Conservation (phyloP, 352 stramenopile species). For the Thalassiosira mediterranea region DNA sequence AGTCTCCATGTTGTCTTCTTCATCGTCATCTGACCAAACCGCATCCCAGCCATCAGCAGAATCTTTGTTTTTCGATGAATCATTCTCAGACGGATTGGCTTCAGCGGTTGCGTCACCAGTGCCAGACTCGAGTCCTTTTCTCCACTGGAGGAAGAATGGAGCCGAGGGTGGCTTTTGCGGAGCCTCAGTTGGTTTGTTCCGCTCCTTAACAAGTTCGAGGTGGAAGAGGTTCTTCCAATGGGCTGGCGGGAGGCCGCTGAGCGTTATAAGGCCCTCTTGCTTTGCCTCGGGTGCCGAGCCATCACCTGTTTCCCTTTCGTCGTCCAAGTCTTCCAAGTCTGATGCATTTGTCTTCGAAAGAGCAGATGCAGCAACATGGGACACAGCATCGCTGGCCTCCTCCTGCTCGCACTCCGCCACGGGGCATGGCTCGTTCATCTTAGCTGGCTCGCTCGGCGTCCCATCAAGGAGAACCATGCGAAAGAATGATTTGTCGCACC, state of each 20-base stretch:
- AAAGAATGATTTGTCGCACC: conserved; percentile 94
- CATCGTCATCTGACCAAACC: conserved; percentile 76
- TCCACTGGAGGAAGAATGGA: conserved; percentile 94
- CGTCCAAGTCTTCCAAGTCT: conserved; percentile 22
- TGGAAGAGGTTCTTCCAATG: conserved; percentile 79
- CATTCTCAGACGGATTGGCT: conserved; percentile 18
- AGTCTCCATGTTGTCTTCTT: conserved; percentile 44
- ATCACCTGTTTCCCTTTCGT: conserved; percentile 27
- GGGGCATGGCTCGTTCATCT: conserved; percentile 91
- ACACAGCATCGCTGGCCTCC: conserved; percentile 24
- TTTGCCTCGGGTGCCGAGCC: conserved; percentile 48
- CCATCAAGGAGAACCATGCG: conserved; percentile 87
- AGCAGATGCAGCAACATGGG: no score
- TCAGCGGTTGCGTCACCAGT: conserved; percentile 11
- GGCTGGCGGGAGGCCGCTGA: conserved; percentile 72
- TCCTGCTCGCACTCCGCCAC: conserved; percentile 81
- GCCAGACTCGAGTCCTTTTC: conserved; percentile 48
- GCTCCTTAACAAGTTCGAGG: conserved; percentile 92
- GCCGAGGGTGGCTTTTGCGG: conserved; percentile 92
- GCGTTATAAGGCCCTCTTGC: conserved; percentile 73
- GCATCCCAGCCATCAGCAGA: conserved; percentile 77
- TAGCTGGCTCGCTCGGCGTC: conserved; percentile 82
- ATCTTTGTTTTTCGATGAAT: conserved; percentile 43
- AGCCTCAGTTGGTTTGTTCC: conserved; percentile 94
- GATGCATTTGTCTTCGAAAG: conserved; percentile 11